These are phyloP conservation scores for Endocarpon pusillum DNA, from an alignment of 495 filamentous ascomycete species.

Conservation along the genomic window DNA sequence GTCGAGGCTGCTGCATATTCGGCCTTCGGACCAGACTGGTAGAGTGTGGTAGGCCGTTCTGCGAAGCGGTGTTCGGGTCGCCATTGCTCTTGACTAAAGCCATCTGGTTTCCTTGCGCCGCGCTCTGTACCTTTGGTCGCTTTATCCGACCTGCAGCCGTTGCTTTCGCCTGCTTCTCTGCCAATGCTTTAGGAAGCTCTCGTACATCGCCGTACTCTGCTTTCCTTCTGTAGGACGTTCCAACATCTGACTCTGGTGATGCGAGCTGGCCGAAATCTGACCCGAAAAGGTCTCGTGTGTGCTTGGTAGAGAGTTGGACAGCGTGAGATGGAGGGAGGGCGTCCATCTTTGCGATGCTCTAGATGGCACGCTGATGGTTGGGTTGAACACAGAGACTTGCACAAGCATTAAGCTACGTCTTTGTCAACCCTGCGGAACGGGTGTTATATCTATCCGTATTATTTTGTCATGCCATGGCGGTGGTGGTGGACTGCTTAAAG, in stretches of 20 bases:
- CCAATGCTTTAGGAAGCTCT: slow-evolving; percentile 69
- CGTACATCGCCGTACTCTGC: slow-evolving; percentile 70
- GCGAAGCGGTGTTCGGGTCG: slow-evolving; percentile 14
- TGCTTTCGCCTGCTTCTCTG: slow-evolving; percentile 63
- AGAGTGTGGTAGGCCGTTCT: slow-evolving; percentile 22
- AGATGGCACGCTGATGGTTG: no score
- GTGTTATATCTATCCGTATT: no score
- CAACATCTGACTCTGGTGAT: slow-evolving; percentile 25
- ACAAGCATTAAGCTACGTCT: no score
- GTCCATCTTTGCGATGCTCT: slow-evolving; percentile 16
- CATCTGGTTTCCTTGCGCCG: slow-evolving; percentile 21
- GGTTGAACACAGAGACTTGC: no score
- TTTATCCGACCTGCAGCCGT: slow-evolving; percentile 38
- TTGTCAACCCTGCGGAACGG: no score
- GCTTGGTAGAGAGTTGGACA: slow-evolving; percentile 45
- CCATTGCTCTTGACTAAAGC: slow-evolving; percentile 25
- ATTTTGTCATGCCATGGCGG: no score
- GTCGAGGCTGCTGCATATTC: slow-evolving; percentile 55
- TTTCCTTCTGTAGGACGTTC: slow-evolving; percentile 42
- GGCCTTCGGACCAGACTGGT: slow-evolving; percentile 49
- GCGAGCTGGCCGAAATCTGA: slow-evolving; percentile 35
- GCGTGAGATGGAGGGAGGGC: slow-evolving; percentile 17
- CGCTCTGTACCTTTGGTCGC: slow-evolving; percentile 26
- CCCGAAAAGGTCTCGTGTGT: slow-evolving; percentile 48
- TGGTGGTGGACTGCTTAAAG: no score